A percentile compares a stretch with the other conserved stretches of the same genome.
These are phyloP conservation scores for Aspergillus nomiae DNA, from an alignment of 2,329 filamentous ascomycete genomes.

Conservation along the genomic window DNA sequence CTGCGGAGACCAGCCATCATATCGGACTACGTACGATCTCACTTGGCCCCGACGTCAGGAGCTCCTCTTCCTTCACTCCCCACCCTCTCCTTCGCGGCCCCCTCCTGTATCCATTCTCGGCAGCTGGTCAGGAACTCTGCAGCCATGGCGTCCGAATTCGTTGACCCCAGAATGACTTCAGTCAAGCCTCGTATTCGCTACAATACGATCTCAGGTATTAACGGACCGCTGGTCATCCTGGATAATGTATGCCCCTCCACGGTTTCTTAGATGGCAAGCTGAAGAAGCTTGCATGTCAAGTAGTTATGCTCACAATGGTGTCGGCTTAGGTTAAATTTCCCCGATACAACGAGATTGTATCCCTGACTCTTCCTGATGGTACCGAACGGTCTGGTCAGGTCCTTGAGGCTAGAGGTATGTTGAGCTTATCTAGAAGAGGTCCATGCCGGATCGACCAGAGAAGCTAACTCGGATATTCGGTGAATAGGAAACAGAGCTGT, in stretches of 20 bases:
- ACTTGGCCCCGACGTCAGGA: constrained; percentile 1
- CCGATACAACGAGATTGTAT: constrained; percentile 96
- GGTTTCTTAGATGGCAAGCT: background rate
- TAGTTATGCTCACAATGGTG: constrained; percentile 18
- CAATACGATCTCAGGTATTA: constrained; percentile 98
- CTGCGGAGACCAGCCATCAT: background rate
- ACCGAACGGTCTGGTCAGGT: constrained; percentile 92
- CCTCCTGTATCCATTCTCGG: constrained; percentile 1
- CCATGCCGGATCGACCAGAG: background rate
- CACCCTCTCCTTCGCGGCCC: constrained; percentile 11
- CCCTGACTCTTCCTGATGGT: constrained; percentile 92
- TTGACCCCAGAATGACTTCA: constrained; percentile 51
- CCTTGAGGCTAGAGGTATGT: constrained; percentile 88
- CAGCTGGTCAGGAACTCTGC: constrained; percentile 17
- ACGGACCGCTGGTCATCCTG: constrained; percentile 95
- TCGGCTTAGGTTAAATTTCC: constrained; percentile 85
- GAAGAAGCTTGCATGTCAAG: background rate
- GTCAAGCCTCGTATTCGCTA: constrained; percentile 79
- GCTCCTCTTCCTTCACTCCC: constrained; percentile 9
- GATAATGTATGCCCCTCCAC: constrained; percentile 73
- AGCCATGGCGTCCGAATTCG: constrained; percentile 43
- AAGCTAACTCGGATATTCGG: constrained; percentile 20
- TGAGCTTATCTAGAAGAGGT: background rate
- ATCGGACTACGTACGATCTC: constrained; percentile 1
- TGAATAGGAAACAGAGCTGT: constrained; percentile 81